Base-by-base conservation (phyloP, 164 flowering plant species). In the Macadamia integrifolia region DNA sequence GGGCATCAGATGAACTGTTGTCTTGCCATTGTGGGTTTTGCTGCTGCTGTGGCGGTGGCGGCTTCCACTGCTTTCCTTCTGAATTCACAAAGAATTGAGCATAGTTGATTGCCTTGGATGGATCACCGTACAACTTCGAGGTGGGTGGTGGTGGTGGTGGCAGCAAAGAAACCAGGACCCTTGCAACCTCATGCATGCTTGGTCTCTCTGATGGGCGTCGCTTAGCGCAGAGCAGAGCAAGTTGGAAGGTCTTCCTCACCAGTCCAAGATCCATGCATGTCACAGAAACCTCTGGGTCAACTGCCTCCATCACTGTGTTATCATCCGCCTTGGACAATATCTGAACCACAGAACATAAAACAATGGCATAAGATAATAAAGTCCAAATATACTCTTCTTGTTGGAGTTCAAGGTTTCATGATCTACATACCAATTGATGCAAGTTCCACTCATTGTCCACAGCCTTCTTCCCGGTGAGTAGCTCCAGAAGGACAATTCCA, bases 401-500 rank as follows among this genome's bases (percentile, higher is more conserved):
- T 29, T 60, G 11, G 50, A 40, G 28, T 62, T 9, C 6, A 5
- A 61, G 30, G 43, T 32, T 18, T 6, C 0, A 13, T 3, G 40
- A 28, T 17, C 15, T 50, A 66, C 76, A 57, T 67, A 94, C 98
- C 97, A 88, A 78, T 66, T 94, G 96, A 77, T 85, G 98, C 87
- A 94, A 74, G 79, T 94, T 92, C 2, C 79, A 80, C 6, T 90
- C 93, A 58, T 90, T 83, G 74, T 92, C 97, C 18, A 94, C 98
- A 32, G 97, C 93, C 67, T 90, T 94, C 72, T 78, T 92, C 56
- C 98, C 97, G 1, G 98, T 94, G 42, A 94, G 81, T 13, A 91
- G 87, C 80, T 94, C 98, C 52, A 94, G 80, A 61, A 94, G 96
- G 56, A 94, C 98, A 66, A 94, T 75, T 15, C 97, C 98, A 71